phyloP scores from a whole-genome alignment of 768 basidiomycete genomes.

The Lentinus brumalis region DNA sequence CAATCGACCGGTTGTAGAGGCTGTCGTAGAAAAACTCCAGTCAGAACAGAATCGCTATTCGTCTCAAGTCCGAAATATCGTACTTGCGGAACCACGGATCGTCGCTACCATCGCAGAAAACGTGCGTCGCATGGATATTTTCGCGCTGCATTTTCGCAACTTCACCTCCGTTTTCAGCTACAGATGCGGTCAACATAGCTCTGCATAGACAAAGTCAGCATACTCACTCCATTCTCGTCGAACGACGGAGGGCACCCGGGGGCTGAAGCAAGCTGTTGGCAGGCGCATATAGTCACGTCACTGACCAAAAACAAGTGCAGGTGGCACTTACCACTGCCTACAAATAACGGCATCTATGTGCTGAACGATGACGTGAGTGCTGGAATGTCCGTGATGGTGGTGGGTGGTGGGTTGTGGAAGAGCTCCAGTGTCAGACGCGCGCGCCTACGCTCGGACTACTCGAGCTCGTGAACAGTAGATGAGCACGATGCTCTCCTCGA shows the following conservation, averaged over 20 bases:
- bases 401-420: too few relatives aligned
- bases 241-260: background rate
- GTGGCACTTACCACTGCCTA: too few relatives aligned
- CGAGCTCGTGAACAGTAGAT: too few relatives aligned
- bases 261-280: slow-evolving; percentile 14
- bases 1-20: slow-evolving; percentile 4
- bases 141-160: background rate
- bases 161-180: background rate
- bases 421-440: too few relatives aligned
- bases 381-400: too few relatives aligned
- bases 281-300: too few relatives aligned
- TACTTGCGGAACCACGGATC: slow-evolving; percentile 13
- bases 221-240: slow-evolving; percentile 5
- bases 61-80: too few relatives aligned
- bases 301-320: too few relatives aligned
- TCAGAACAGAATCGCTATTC: background rate
- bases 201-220: background rate
- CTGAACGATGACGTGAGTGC: too few relatives aligned
- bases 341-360: too few relatives aligned
- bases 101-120: slow-evolving; percentile 13
- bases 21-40: background rate
- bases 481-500: too few relatives aligned
- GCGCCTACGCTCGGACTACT: too few relatives aligned
- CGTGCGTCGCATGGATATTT: background rate
- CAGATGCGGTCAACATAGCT: background rate